Percentiles rank a stretch among this genome's conserved stretches.
Conservation (phyloP, 2,329 filamentous ascomycete genomes). For the Aureobasidium uvarum region DNA sequence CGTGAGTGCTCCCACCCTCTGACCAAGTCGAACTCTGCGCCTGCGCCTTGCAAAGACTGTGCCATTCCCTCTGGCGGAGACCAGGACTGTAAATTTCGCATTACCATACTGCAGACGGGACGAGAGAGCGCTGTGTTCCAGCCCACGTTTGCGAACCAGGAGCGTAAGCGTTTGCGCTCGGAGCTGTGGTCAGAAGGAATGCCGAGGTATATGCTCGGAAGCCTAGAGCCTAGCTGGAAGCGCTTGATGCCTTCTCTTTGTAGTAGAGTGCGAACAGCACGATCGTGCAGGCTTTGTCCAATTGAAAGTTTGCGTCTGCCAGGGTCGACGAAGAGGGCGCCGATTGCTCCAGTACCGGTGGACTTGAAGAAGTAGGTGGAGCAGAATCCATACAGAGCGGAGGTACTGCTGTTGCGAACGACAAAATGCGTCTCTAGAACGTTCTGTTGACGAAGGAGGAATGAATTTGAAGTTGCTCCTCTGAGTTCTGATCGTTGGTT, state of each 20-base stretch:
- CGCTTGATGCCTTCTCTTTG: conserved; percentile 71
- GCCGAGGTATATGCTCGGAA: conserved; percentile 83
- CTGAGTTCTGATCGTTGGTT: conserved; percentile 67
- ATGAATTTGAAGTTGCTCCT: conserved; percentile 68
- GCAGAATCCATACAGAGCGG: conserved; percentile 87
- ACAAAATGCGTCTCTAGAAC: conserved; percentile 85
- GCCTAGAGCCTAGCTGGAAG: conserved; percentile 75
- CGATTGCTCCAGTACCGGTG: conserved; percentile 72
- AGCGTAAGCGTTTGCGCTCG: conserved; percentile 60
- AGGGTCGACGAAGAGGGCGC: conserved; percentile 86
- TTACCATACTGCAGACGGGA: conserved; percentile 68
- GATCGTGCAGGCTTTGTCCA: conserved; percentile 81
- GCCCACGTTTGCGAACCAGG: conserved; percentile 86
- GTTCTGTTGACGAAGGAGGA: conserved; percentile 67
- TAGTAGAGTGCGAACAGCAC: conserved; percentile 72
- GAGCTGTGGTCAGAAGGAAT: conserved; percentile 67
- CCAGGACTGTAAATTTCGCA: conserved; percentile 72
- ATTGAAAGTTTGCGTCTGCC: conserved; percentile 75
- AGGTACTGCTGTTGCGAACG: conserved; percentile 88
- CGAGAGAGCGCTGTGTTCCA: conserved; percentile 69
- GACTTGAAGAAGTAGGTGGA: conserved; percentile 77
- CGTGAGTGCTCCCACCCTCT: conserved; percentile 75
- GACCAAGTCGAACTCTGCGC: conserved; percentile 78
- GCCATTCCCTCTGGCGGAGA: conserved; percentile 72
- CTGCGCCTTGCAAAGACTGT: conserved; percentile 68